Evolutionary conservation across 441 rosid genomes (phyloP).

Genomic region (Biscutella laevigata): DNA sequence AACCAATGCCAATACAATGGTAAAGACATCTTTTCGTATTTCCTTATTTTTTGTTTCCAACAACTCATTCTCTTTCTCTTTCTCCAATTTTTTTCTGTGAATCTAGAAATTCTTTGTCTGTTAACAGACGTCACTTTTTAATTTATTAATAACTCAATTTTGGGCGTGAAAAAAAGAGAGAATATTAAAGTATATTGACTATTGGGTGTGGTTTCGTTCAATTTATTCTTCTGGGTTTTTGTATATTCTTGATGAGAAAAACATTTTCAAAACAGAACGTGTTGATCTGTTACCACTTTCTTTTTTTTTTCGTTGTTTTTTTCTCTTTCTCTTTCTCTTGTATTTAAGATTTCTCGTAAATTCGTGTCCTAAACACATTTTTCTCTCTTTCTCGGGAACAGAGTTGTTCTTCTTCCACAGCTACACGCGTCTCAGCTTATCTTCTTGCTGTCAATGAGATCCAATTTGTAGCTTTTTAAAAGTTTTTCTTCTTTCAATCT

Average conservation of each 20-base stretch:
- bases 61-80: too few relatives aligned
- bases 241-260: slow-evolving; percentile 2
- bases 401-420: background rate
- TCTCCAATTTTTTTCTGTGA: too few relatives aligned
- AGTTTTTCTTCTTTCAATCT: background rate
- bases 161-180: background rate
- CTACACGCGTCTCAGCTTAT: slow-evolving; percentile 32
- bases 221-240: slow-evolving; percentile 14
- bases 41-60: background rate
- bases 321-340: slow-evolving; percentile 2
- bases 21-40: background rate
- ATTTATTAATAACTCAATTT: too few relatives aligned
- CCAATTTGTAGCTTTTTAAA: slow-evolving; percentile 24
- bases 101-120: background rate
- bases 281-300: slow-evolving; percentile 60
- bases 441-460: slow-evolving; percentile 34
- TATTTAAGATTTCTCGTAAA: slow-evolving; percentile 8
- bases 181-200: slow-evolving; percentile 5
- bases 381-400: slow-evolving; percentile 17
- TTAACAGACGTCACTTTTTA: background rate
- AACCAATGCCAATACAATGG: background rate
- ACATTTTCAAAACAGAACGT: slow-evolving; percentile 40
- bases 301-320: background rate
- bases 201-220: slow-evolving; percentile 13
- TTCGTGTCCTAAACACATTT: slow-evolving; percentile 1